Evolutionary conservation across 208 protist genomes (phyloP).

Genomic region (Perkinsela sp.): DNA sequence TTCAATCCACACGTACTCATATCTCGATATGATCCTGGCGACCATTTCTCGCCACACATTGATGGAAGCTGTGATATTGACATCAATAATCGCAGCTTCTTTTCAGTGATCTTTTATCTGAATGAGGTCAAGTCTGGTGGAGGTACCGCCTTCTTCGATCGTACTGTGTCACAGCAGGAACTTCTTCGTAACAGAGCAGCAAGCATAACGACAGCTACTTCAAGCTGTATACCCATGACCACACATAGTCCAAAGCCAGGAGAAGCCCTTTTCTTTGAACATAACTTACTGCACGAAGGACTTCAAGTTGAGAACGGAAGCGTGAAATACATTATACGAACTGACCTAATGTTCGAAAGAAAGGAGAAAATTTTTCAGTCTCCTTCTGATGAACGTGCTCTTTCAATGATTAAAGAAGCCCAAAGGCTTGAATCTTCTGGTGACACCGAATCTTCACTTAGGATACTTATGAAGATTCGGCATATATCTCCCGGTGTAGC

Average conservation of each 20-base stretch:
- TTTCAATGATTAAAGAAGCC: conserved; percentile 33
- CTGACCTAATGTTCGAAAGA: conserved; percentile 38
- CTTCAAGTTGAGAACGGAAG: conserved; percentile 18
- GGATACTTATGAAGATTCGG: conserved; percentile 28
- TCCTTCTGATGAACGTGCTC: conserved; percentile 20
- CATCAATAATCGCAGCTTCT: conserved; percentile 51
- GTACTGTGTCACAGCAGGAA: conserved; percentile 17
- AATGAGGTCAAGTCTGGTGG: conserved; percentile 39
- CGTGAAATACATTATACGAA: conserved; percentile 50
- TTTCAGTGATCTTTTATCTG: conserved; percentile 60
- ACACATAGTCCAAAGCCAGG: conserved; percentile 23
- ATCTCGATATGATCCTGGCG: conserved; percentile 32
- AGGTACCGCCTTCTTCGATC: conserved; percentile 31
- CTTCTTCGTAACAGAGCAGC: conserved; percentile 17
- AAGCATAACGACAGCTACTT: conserved; percentile 19
- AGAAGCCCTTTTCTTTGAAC: conserved; percentile 44
- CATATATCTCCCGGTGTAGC: conserved; percentile 34
- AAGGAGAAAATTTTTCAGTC: conserved; percentile 26
- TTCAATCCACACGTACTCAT: conserved; percentile 42
- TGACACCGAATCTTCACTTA: conserved; percentile 21
- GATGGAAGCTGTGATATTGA: conserved; percentile 54
- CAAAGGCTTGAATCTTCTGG: conserved; percentile 28
- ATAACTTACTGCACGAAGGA: conserved; percentile 50
- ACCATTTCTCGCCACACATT: conserved; percentile 65
- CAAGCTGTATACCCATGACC: conserved; percentile 9